Evolutionary conservation across 2,329 filamentous ascomycete species (phyloP).

Genomic region (Trichophyton rubrum): DNA sequence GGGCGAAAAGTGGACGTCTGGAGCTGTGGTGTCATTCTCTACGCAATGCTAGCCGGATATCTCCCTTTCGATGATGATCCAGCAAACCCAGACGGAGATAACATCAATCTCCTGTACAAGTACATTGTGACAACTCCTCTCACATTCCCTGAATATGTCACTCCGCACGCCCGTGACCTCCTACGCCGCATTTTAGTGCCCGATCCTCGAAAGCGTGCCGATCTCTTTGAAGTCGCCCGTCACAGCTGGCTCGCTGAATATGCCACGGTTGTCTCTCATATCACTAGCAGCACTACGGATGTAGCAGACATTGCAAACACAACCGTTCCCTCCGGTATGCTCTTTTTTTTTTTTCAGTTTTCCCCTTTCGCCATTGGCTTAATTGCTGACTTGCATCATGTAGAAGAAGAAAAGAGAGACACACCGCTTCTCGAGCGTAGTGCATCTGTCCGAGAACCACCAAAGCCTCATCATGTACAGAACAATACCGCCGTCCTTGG

Average conservation of each 20-base stretch:
- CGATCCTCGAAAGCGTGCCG: constrained; percentile 85
- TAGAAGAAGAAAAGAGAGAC: constrained; percentile 43
- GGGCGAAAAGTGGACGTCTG: constrained; percentile 97
- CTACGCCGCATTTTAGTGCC: constrained; percentile 87
- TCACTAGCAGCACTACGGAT: constrained; percentile 87
- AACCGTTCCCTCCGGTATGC: constrained; percentile 50
- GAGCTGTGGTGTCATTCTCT: constrained; percentile 98
- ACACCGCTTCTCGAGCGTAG: constrained; percentile 61
- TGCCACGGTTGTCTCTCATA: constrained; percentile 90
- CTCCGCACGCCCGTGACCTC: constrained; percentile 86
- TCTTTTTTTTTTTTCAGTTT: neutral
- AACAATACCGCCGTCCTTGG: constrained; percentile 27
- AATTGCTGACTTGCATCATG: neutral
- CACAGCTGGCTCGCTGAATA: constrained; percentile 98
- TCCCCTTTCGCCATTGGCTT: too few relatives aligned
- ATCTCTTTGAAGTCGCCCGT: constrained; percentile 90
- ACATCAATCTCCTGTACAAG: constrained; percentile 97
- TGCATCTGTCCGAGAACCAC: constrained; percentile 78
- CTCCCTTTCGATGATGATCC: constrained; percentile 96
- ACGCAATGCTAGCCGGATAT: constrained; percentile 96
- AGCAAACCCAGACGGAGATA: constrained; percentile 95
- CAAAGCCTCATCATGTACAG: constrained; percentile 43
- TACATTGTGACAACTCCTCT: constrained; percentile 96
- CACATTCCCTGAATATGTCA: constrained; percentile 97
- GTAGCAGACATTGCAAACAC: constrained; percentile 74